Percentiles rank a stretch among this genome's conserved stretches.
Evolutionary conservation across 2,329 filamentous ascomycete species (phyloP).

Genomic region (Colletotrichum sp.): DNA sequence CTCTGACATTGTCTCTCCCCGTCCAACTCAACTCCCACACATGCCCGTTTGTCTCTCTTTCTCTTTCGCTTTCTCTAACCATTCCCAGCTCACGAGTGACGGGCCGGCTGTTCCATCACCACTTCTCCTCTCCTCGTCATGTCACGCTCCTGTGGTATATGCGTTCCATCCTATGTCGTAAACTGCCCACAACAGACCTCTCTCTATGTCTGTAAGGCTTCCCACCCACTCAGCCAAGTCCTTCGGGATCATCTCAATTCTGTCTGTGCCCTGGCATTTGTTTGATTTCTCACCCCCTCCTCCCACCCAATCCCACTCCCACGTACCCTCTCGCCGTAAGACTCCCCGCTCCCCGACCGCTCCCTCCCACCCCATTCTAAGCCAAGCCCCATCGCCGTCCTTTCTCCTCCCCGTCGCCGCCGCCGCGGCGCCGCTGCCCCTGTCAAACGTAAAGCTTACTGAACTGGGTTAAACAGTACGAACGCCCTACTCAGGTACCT

Average conservation of each 20-base stretch:
- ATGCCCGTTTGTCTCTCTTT: neutral
- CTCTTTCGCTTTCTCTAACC: slow-evolving; percentile 14
- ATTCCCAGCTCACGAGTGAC: neutral
- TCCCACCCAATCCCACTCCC: neutral
- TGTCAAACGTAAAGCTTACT: slow-evolving; percentile 19
- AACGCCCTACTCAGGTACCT: slow-evolving; percentile 14
- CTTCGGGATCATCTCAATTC: slow-evolving; percentile 11
- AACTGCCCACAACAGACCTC: neutral
- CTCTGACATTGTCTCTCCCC: slow-evolving; percentile 14
- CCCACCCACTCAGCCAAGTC: neutral
- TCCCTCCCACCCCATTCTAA: neutral
- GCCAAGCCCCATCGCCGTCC: slow-evolving; percentile 1
- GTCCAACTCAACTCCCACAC: neutral
- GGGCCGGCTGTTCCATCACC: neutral
- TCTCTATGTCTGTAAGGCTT: neutral
- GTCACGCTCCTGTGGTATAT: neutral
- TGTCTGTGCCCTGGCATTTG: slow-evolving; percentile 5
- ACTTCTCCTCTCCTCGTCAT: neutral
- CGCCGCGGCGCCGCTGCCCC: slow-evolving; percentile 12
- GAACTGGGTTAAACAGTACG: slow-evolving; percentile 7
- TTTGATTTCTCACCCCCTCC: neutral
- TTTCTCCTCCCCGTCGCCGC: slow-evolving; percentile 8
- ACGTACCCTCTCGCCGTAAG: neutral
- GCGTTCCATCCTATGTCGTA: neutral
- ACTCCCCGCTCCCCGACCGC: slow-evolving; percentile 3